Evolutionary conservation across 805 yeast species (phyloP).

Genomic region (Ogataea zsoltii): DNA sequence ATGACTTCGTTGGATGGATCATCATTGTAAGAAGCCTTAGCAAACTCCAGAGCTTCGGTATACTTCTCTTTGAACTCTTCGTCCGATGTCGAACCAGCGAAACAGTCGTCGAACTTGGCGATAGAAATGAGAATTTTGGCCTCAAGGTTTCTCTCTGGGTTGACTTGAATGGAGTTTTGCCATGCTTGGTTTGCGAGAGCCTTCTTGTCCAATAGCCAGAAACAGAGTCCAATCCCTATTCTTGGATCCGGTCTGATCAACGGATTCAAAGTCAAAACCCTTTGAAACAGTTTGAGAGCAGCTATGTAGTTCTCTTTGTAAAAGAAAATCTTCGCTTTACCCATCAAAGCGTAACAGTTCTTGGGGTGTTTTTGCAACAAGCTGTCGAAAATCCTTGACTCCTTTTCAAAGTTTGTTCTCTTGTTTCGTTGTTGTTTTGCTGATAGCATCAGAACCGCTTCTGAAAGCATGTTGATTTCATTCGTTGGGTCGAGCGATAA

Average conservation of each 20-base stretch:
- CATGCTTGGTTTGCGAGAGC: constrained; percentile 79
- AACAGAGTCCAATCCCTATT: constrained; percentile 91
- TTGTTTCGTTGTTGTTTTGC: constrained; percentile 65
- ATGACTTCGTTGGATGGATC: constrained; percentile 58
- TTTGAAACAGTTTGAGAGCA: constrained; percentile 83
- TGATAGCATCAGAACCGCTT: constrained; percentile 62
- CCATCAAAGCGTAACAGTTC: constrained; percentile 75
- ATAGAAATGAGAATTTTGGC: constrained; percentile 68
- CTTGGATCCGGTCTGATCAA: constrained; percentile 86
- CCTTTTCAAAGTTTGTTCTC: constrained; percentile 66
- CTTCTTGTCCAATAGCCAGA: constrained; percentile 82
- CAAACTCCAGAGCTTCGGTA: constrained; percentile 54
- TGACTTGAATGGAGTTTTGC: constrained; percentile 73
- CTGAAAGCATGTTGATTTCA: constrained; percentile 58
- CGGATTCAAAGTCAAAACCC: constrained; percentile 74
- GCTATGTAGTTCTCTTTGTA: constrained; percentile 68
- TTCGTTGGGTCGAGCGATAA: constrained; percentile 45
- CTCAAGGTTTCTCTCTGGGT: constrained; percentile 52
- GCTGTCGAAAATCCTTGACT: constrained; percentile 66
- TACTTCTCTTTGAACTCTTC: constrained; percentile 64
- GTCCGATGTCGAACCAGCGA: constrained; percentile 55
- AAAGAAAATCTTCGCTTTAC: constrained; percentile 80
- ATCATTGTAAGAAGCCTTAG: constrained; percentile 40
- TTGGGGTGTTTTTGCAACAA: constrained; percentile 54
- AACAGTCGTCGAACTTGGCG: constrained; percentile 64